Evolutionary conservation across 306 rosid species (phyloP), one percentile per base, ranked within the genome.

Genomic region (Inga oerstediana): DNA sequence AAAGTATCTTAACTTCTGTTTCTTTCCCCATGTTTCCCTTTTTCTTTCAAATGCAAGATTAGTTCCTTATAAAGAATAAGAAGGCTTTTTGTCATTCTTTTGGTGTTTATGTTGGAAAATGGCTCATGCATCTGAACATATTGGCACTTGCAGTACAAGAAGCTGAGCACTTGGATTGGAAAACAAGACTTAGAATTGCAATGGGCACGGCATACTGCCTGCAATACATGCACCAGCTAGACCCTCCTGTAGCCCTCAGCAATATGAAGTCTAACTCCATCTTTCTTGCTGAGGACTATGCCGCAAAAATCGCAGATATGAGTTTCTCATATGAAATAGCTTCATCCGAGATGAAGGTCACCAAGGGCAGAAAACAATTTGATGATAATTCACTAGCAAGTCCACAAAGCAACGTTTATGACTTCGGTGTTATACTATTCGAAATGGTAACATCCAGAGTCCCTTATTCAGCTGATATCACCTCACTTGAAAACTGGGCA

Each of bases 161-260:
- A 88, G 91, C 97, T 5, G 99, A 97, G 87, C 98, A 97, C 88
- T 85, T 97, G 91, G 94, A 97, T 85, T 97, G 97, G 99, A 86
- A 39, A 81, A 90, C 94, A 89, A 90, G 97, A 68, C 86, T 92
- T 13, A 88, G 99, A 84, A 87, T 90, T 61, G 90, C 93, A 44
- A 90, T 91, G 92, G 99, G 99, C 71, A 86, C 86, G 88, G 91
- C 97, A 68, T 94, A 92, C 90, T 92, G 95, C 86, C 89, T 96
- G 10, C 98, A 92, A 75, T 83, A 94, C 59, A 80, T 96, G 91
- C 99, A 96, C 88, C 97, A 87, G 80, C 64, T 90, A 70, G 82
- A 89, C 64, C 90, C 92, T 72, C 97, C 94, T 17, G 77, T 90
- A 54, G 74, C 88, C 72, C 95, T 92, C 74, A 81, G 86, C 78